Base-by-base conservation (phyloP, 192 early-diverging fungal genomes). In the Chytriomyces sp. region DNA sequence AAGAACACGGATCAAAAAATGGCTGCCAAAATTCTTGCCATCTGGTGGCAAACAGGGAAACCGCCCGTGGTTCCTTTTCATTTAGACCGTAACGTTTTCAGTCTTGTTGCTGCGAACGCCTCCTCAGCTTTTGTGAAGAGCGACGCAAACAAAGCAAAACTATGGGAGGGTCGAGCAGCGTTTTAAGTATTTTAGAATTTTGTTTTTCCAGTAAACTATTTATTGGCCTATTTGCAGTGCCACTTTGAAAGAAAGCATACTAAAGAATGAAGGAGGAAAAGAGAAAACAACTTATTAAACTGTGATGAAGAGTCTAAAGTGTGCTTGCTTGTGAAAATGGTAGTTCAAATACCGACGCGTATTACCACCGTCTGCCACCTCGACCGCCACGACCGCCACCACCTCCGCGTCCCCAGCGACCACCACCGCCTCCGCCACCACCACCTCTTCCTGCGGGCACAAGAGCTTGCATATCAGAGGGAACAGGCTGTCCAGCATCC, bases 401-500 rank as follows among this genome's bases (percentile, higher is more conserved):
- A 22, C 76, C 68, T 30, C 79, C 67, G n/a, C 74, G 40, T 1
- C 72, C 66, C 39, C 63, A 12, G 22, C 73, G 53, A 34, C 75
- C 52, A 44, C 69, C 52, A 38, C 76, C 73, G 58, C 79, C 79
- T 49, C 90, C 79, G 55, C 91, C 81, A 25, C 90, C 73, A 52
- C 89, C 84, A 31, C 79, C 77, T 44, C 82, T 75, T 32, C 83
- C 77, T 59, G 73, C 82, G 64, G 80, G 72, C 57, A 77, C 38
- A 34, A 89, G 80, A 10, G 85, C 89, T 31, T 93, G 75, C 22
- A 81, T 80, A 59, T 88, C 79, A 36, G 94, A 82, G 54, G 93
- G 92, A 10, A 97, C 77, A 39, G 92, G 91, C 80, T 97, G 95
- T 69, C 92, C 92, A 22, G 95, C 91, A 64, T 94, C 93, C 74